Conservation (phyloP, 2,329 filamentous ascomycete genomes). For the Penicillium sp. region DNA sequence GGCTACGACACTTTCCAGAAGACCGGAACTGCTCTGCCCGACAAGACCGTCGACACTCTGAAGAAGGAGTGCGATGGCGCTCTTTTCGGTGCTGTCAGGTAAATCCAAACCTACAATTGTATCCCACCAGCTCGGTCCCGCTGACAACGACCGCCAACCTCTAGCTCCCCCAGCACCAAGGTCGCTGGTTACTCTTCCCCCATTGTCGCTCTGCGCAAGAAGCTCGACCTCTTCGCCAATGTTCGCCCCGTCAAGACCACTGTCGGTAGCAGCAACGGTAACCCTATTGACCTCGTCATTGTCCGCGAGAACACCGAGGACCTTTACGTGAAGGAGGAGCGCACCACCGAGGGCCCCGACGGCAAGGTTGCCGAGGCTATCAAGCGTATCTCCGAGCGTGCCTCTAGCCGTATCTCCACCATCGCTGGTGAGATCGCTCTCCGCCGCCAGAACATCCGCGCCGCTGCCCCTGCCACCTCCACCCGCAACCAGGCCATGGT, state of each 20-base stretch:
- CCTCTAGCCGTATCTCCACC: conserved; percentile 79
- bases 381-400: conserved; percentile 90
- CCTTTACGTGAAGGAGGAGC: conserved; percentile 96
- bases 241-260: conserved; percentile 92
- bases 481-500: conserved; percentile 70
- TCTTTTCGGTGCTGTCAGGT: conserved; percentile 90
- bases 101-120: conserved; percentile 10
- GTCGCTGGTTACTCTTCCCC: conserved; percentile 96
- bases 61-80: conserved; percentile 92
- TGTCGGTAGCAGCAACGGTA: conserved; percentile 47
- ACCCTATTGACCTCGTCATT: conserved; percentile 91
- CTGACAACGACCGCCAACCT: conserved; percentile 2
- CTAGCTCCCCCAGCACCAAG: conserved; percentile 77
- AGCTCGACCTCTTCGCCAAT: conserved; percentile 93
- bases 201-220: conserved; percentile 95
- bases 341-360: conserved; percentile 69
- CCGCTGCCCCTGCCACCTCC: conserved; percentile 49
- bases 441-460: conserved; percentile 77
- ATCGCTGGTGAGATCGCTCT: conserved; percentile 96
- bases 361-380: conserved; percentile 94
- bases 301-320: conserved; percentile 99
- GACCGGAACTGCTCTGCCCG: conserved; percentile 84
- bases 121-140: neutral
- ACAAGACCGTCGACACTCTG: conserved; percentile 86
- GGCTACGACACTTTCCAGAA: conserved; percentile 92